Percentiles rank a stretch among this genome's conserved stretches.
phyloP scores from a whole-genome alignment of 1,139 yeast species.

The Hanseniaspora gamundiae region DNA sequence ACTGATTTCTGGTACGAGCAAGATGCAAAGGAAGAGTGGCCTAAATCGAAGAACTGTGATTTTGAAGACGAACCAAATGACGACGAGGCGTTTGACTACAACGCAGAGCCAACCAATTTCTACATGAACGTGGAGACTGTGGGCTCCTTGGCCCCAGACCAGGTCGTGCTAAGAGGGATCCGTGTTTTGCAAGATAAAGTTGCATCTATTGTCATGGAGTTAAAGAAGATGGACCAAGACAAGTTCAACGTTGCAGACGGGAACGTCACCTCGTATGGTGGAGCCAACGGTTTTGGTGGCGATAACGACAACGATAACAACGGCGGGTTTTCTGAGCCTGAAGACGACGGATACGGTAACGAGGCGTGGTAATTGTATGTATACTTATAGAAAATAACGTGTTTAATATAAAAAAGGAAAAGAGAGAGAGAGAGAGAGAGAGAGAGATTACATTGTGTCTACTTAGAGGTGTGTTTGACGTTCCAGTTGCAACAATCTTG shows the following conservation, averaged over 20 bases:
- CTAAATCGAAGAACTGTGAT: slow-evolving; percentile 72
- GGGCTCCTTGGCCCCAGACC: slow-evolving; percentile 80
- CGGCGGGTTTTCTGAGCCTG: slow-evolving; percentile 6
- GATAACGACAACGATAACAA: slow-evolving; percentile 15
- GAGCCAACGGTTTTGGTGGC: slow-evolving; percentile 7
- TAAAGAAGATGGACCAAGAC: slow-evolving; percentile 42
- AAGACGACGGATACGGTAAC: slow-evolving; percentile 5
- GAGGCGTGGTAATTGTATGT: slow-evolving; percentile 1
- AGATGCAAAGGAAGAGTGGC: slow-evolving; percentile 87
- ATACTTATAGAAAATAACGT: neutral
- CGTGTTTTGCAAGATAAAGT: slow-evolving; percentile 78
- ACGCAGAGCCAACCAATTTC: slow-evolving; percentile 67
- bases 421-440: neutral
- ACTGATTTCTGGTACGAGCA: slow-evolving; percentile 96
- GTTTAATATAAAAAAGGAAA: neutral
- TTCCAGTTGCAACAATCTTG: slow-evolving; percentile 71
- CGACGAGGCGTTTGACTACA: slow-evolving; percentile 76
- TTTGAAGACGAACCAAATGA: slow-evolving; percentile 95
- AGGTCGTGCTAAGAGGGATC: slow-evolving; percentile 75
- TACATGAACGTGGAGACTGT: slow-evolving; percentile 88
- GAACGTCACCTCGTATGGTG: slow-evolving; percentile 12
- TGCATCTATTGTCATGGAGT: slow-evolving; percentile 77
- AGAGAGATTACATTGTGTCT: neutral
- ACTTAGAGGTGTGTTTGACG: slow-evolving; percentile 14
- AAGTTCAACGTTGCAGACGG: slow-evolving; percentile 13